phyloP scores from a whole-genome alignment of 2,329 filamentous ascomycete species.

The Calonectria honghensis region DNA sequence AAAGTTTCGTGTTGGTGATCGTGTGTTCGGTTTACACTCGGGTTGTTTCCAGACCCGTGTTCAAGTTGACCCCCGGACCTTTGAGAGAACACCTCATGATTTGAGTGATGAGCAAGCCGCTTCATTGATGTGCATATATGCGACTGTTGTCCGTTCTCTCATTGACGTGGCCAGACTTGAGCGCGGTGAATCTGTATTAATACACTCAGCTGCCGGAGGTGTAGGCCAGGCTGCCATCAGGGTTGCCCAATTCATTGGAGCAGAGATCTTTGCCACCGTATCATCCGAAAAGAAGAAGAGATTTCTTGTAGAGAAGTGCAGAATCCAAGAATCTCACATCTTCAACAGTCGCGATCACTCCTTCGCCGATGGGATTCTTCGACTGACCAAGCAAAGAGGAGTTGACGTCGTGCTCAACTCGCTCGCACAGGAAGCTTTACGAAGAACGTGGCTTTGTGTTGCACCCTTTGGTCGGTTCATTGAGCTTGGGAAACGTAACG shows the following conservation, averaged over 20 bases:
- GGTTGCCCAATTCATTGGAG: slow-evolving; percentile 9
- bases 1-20: slow-evolving; percentile 3
- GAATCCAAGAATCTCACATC: slow-evolving; percentile 14
- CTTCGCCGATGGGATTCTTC: slow-evolving; percentile 4
- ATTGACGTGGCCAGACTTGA: not conserved
- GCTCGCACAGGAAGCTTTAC: not conserved
- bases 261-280: slow-evolving; percentile 6
- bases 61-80: slow-evolving; percentile 2
- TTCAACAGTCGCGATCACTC: slow-evolving; percentile 10
- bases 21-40: not conserved
- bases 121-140: slow-evolving; percentile 1
- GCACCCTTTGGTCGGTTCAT: not conserved
- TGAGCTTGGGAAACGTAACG: slow-evolving; percentile 14
- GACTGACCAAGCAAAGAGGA: not conserved
- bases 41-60: slow-evolving; percentile 10
- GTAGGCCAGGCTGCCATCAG: not conserved
- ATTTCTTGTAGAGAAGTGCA: slow-evolving; percentile 1
- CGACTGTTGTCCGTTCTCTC: not conserved
- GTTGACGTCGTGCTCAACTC: slow-evolving; percentile 13
- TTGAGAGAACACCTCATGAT: not conserved
- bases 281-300: slow-evolving; percentile 13
- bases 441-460: not conserved
- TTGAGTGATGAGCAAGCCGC: slow-evolving; percentile 8
- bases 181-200: not conserved
- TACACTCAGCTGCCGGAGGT: slow-evolving; percentile 1